Evolutionary conservation across 2,329 filamentous ascomycete genomes (phyloP), one percentile per base, ranked within the genome.

Genomic region (Mollisiaceae sp.): DNA sequence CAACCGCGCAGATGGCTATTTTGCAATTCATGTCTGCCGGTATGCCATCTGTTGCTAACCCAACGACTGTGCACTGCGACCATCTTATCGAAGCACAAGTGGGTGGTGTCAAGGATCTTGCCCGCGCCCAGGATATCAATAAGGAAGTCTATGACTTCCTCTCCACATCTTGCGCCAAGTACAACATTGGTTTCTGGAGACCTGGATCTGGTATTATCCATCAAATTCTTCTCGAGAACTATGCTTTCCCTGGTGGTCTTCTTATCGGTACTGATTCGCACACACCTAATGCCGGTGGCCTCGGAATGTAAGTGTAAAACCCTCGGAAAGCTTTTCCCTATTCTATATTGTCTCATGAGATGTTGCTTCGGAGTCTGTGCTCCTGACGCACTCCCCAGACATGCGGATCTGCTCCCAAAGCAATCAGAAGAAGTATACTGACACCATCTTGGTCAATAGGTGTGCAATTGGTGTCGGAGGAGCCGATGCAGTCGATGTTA

Each of bases 111-210:
- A 95, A 97, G 88, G 95, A 99, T 91, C 85, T 98, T 80, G 91
- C 88, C 68, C 89, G 94, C 77, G 95, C 95, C 75, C 85, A 94
- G 77, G 87, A 89, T 74, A 97, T 97, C 84, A 98, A 98, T 90
- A 97, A 96, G 87, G 94, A 98, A 82, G 95, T 99, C 74, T 99
- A 98, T 83, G 91, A 98, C 82, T 99, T 99, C 87, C 84, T 99
- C 78, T 88, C 93, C 68, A 89, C 90, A 70, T 91, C 94, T 72
- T 98, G 94, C 80, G 94, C 94, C 78, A 99, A 98, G 86, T 99
- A 98, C 87, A 94, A 98, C 87, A 98, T 98, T 80, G 95, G 95
- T 85, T 98, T 98, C 90, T 99, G 95, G 95, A 93, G 88, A 81
- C 95, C 95, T 71, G 95, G 95, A 75, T 97, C 94, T 79, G 95